A percentile compares a stretch with the other conserved stretches of the same genome.
Conservation (phyloP, 179 eudicot species). For the Corrigiola litoralis region DNA sequence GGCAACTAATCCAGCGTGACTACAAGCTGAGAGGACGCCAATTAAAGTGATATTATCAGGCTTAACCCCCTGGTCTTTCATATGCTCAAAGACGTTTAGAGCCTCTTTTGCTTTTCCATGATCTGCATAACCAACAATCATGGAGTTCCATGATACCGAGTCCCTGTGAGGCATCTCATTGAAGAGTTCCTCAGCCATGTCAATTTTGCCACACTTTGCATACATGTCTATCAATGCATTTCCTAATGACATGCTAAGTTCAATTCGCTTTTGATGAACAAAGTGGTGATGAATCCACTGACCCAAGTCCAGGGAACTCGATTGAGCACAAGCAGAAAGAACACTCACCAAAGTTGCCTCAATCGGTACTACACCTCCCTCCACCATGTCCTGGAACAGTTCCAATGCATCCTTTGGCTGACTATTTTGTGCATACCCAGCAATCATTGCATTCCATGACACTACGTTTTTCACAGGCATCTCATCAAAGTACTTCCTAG, state of each 20-base stretch:
- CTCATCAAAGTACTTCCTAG: slow-evolving; percentile 51
- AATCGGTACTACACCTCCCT: slow-evolving; percentile 23
- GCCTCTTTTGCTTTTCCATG: slow-evolving; percentile 46
- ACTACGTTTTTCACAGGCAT: slow-evolving; percentile 63
- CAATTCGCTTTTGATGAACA: slow-evolving; percentile 24
- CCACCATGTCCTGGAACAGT: slow-evolving; percentile 32
- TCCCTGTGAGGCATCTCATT: slow-evolving; percentile 55
- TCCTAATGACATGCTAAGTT: slow-evolving; percentile 17
- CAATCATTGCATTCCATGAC: slow-evolving; percentile 79
- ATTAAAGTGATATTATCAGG: slow-evolving; percentile 62
- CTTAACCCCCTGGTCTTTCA: slow-evolving; percentile 36
- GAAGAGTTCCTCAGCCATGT: slow-evolving; percentile 49
- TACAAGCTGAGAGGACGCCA: slow-evolving; percentile 66
- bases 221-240: slow-evolving; percentile 44
- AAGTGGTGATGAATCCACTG: slow-evolving; percentile 31
- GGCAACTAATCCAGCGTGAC: slow-evolving; percentile 60
- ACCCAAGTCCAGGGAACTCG: slow-evolving; percentile 32
- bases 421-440: slow-evolving; percentile 48
- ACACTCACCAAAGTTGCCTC: slow-evolving; percentile 41
- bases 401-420: slow-evolving; percentile 30
- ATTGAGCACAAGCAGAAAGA: slow-evolving; percentile 41
- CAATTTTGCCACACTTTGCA: slow-evolving; percentile 52
- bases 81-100: slow-evolving; percentile 31
- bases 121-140: slow-evolving; percentile 48
- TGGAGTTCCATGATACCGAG: slow-evolving; percentile 60